phyloP scores from a whole-genome alignment of 148 eudicot genomes.

The Salicornia ramosissima region DNA sequence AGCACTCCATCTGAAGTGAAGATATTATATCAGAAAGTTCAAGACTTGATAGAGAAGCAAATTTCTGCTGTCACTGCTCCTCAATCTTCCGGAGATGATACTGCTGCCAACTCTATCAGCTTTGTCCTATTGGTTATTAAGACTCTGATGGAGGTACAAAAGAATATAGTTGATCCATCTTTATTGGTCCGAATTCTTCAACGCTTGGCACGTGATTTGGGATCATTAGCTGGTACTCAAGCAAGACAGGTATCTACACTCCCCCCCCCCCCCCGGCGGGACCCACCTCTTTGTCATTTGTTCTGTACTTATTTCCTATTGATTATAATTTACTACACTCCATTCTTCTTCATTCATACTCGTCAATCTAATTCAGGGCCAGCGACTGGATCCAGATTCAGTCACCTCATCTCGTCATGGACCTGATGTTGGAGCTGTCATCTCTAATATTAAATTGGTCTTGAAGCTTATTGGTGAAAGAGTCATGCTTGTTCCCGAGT shows the following conservation, averaged over 20 bases:
- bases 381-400: slow-evolving; percentile 79
- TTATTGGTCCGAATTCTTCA: slow-evolving; percentile 87
- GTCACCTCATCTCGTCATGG: slow-evolving; percentile 87
- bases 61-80: slow-evolving; percentile 70
- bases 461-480: slow-evolving; percentile 79
- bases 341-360: slow-evolving; percentile 6
- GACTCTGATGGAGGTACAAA: slow-evolving; percentile 83
- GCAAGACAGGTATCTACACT: slow-evolving; percentile 62
- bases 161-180: slow-evolving; percentile 60
- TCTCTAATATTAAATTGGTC: slow-evolving; percentile 71
- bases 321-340: background rate
- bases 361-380: slow-evolving; percentile 48
- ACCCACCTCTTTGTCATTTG: background rate
- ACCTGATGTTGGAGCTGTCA: slow-evolving; percentile 76
- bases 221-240: slow-evolving; percentile 49
- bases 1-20: slow-evolving; percentile 77
- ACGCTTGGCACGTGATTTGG: slow-evolving; percentile 94
- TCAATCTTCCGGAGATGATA: slow-evolving; percentile 80
- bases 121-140: slow-evolving; percentile 81
- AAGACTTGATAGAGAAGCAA: slow-evolving; percentile 87
- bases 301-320: background rate
- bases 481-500: slow-evolving; percentile 82
- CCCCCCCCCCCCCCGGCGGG: background rate
- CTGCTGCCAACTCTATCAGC: slow-evolving; percentile 72
- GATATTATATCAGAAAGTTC: slow-evolving; percentile 83